Conservation (phyloP, 179 eudicot genomes). For the Beta macrorhiza region DNA sequence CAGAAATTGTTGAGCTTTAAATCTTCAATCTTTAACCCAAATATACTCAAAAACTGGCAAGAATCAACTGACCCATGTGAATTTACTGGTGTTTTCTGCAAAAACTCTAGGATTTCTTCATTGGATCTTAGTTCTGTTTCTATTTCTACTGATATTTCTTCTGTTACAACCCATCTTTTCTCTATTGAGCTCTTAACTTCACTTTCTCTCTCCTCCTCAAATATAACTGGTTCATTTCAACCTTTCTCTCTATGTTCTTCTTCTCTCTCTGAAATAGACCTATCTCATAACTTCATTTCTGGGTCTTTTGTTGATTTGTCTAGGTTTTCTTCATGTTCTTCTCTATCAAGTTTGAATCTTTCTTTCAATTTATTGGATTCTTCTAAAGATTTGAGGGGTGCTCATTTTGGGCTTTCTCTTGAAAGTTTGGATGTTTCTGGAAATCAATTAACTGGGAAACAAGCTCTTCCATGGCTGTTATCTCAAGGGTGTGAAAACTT, state of each 20-base stretch:
- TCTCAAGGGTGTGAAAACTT: slow-evolving; percentile 47
- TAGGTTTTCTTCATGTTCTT: slow-evolving; percentile 43
- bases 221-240: slow-evolving; percentile 52
- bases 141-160: slow-evolving; percentile 42
- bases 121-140: slow-evolving; percentile 43
- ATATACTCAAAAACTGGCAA: slow-evolving; percentile 53
- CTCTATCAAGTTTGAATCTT: slow-evolving; percentile 50
- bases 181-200: slow-evolving; percentile 39
- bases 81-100: slow-evolving; percentile 62
- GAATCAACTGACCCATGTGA: slow-evolving; percentile 46
- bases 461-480: slow-evolving; percentile 52
- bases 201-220: slow-evolving; percentile 40
- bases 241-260: slow-evolving; percentile 36
- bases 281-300: slow-evolving; percentile 54
- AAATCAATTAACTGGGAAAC: slow-evolving; percentile 48
- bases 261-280: slow-evolving; percentile 46
- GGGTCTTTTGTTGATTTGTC: slow-evolving; percentile 49
- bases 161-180: slow-evolving; percentile 42
- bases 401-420: slow-evolving; percentile 25
- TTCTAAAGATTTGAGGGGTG: slow-evolving; percentile 23
- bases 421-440: slow-evolving; percentile 59
- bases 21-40: slow-evolving; percentile 46
- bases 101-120: slow-evolving; percentile 43
- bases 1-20: slow-evolving; percentile 68
- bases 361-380: slow-evolving; percentile 57